These are phyloP conservation scores for Prunella vulgaris DNA, from an alignment of 257 asterid species.

Conservation along the genomic window DNA sequence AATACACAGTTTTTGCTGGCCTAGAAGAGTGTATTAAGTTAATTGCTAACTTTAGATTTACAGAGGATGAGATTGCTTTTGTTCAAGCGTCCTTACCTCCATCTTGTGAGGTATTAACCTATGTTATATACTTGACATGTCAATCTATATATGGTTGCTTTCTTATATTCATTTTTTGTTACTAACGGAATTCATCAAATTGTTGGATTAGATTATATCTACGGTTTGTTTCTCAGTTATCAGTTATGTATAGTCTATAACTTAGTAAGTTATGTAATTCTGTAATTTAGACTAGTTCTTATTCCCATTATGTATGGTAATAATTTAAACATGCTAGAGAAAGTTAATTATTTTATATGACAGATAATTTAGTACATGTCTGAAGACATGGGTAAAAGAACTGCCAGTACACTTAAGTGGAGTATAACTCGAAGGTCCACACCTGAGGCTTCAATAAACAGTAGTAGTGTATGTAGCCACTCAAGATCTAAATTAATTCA, in stretches of 20 bases:
- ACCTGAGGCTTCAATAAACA: not conserved
- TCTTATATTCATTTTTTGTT: not conserved
- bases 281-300: not conserved
- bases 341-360: not conserved
- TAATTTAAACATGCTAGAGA: not conserved
- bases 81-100: constrained; percentile 57
- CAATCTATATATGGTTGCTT: not conserved
- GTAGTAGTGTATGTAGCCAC: not conserved
- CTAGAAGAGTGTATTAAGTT: constrained; percentile 88
- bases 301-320: not conserved
- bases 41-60: constrained; percentile 72
- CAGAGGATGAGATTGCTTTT: constrained; percentile 82
- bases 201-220: constrained; percentile 4
- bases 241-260: not conserved
- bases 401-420: not conserved
- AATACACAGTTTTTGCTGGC: constrained; percentile 91
- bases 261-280: not conserved
- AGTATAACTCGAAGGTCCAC: not conserved
- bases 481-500: not conserved
- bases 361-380: not conserved
- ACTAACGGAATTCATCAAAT: not conserved
- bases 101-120: constrained; percentile 66
- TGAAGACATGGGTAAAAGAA: not conserved
- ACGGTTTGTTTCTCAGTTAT: not conserved
- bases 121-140: not conserved